Percentiles rank a stretch among this genome's conserved stretches.
These are phyloP conservation scores for Manihot esculenta DNA, from an alignment of 441 rosid genomes.

Conservation along the genomic window DNA sequence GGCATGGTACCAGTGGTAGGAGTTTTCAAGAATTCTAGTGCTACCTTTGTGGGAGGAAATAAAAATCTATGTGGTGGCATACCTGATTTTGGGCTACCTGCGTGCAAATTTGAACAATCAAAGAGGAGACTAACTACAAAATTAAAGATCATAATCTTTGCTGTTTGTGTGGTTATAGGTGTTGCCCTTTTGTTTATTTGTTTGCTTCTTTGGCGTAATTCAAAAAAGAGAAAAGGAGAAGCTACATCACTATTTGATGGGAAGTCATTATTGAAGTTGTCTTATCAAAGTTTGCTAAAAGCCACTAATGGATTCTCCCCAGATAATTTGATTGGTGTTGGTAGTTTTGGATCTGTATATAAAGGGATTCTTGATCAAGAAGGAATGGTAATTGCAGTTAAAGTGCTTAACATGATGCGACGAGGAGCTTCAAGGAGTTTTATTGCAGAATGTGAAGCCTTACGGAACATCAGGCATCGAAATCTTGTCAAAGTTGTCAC, in stretches of 20 bases:
- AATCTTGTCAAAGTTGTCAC: conserved; percentile 3
- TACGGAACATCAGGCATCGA: conserved; percentile 10
- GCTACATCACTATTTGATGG: neutral
- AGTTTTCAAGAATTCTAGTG: conserved; percentile 1
- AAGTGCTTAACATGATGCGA: conserved; percentile 5
- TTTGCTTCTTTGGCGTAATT: neutral
- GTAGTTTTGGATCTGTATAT: conserved; percentile 5
- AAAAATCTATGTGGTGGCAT: too few species aligned
- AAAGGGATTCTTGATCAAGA: conserved; percentile 3
- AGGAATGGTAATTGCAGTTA: neutral
- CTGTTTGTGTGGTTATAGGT: neutral
- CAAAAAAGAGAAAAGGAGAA: neutral
- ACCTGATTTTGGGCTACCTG: too few species aligned
- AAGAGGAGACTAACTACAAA: neutral
- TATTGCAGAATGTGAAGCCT: conserved; percentile 1
- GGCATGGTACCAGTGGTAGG: conserved; percentile 4
- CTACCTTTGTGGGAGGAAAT: neutral
- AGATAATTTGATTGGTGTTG: conserved; percentile 2
- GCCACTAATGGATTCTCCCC: conserved; percentile 2
- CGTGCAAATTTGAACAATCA: too few species aligned
- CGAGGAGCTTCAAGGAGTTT: conserved; percentile 15
- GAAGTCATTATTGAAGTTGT: neutral
- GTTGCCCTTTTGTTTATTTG: neutral
- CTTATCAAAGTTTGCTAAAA: conserved; percentile 4
- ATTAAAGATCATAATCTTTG: neutral